phyloP scores from a whole-genome alignment of 2,329 filamentous ascomycete genomes.

The Conoideocrella luteorostrata region DNA sequence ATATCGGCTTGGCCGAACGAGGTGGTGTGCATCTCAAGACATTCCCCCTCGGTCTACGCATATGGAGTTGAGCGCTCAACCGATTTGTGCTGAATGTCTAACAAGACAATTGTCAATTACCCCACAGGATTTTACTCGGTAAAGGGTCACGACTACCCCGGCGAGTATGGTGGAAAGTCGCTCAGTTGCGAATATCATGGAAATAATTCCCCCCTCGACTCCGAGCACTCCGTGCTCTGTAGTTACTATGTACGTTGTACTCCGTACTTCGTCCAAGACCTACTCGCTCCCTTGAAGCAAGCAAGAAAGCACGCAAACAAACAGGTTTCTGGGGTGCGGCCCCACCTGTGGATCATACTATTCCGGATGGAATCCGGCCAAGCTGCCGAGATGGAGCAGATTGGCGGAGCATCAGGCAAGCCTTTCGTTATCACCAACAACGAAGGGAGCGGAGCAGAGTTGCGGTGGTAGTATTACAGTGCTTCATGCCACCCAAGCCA shows the following conservation, averaged over 20 bases:
- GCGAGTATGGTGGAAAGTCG: no score
- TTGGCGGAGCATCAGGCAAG: not conserved
- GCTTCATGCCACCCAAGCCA: not conserved
- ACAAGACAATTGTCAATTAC: no score
- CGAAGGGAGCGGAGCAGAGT: not conserved
- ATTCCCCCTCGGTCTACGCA: not conserved
- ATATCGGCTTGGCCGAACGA: not conserved
- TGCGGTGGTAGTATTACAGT: not conserved
- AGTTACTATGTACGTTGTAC: no score
- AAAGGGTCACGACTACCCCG: no score
- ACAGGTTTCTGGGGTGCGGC: conserved; percentile 3
- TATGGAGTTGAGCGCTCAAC: not conserved
- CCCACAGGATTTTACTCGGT: no score
- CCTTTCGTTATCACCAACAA: conserved; percentile 2
- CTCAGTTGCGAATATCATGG: no score
- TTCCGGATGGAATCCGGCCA: conserved; percentile 5
- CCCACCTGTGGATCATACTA: conserved; percentile 4
- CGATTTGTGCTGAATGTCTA: no score
- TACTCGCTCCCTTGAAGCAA: no score
- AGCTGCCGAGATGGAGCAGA: conserved; percentile 1
- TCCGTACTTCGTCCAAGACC: no score
- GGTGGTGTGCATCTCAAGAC: not conserved
- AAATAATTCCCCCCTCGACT: no score
- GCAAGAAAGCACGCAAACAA: no score
- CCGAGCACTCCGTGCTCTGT: no score